Conservation (phyloP, 225 moss, liverwort and hornwort species). For the Pseudoscleropodium purum region DNA sequence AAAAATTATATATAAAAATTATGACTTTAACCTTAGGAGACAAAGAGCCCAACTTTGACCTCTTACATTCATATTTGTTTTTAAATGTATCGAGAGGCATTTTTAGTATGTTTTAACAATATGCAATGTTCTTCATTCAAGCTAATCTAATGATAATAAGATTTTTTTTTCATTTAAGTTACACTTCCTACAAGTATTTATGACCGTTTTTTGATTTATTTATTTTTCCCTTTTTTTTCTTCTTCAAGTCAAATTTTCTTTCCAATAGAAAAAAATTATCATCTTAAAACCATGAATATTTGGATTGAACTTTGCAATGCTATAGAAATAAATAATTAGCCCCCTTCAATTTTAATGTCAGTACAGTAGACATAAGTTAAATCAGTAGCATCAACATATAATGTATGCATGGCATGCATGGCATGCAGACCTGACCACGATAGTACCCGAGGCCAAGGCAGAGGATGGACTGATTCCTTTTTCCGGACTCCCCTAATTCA, state of each 20-base stretch:
- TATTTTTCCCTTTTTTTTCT: background rate
- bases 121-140: background rate
- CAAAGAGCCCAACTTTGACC: fast-evolving
- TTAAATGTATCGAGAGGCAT: too few species aligned
- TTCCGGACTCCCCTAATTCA: background rate
- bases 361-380: too few species aligned
- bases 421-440: background rate
- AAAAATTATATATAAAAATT: background rate
- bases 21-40: too few species aligned
- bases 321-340: too few species aligned
- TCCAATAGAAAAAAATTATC: background rate
- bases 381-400: background rate
- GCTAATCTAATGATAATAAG: background rate
- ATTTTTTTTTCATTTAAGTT: background rate
- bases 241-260: background rate
- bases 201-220: fast-evolving
- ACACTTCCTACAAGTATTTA: background rate
- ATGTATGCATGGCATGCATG: background rate
- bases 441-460: too few species aligned
- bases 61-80: background rate
- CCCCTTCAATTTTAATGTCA: too few species aligned
- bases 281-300: background rate
- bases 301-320: fast-evolving
- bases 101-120: background rate
- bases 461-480: background rate